These are phyloP conservation scores for Capronia americana DNA, from an alignment of 2,329 filamentous ascomycete genomes.

Conservation along the genomic window DNA sequence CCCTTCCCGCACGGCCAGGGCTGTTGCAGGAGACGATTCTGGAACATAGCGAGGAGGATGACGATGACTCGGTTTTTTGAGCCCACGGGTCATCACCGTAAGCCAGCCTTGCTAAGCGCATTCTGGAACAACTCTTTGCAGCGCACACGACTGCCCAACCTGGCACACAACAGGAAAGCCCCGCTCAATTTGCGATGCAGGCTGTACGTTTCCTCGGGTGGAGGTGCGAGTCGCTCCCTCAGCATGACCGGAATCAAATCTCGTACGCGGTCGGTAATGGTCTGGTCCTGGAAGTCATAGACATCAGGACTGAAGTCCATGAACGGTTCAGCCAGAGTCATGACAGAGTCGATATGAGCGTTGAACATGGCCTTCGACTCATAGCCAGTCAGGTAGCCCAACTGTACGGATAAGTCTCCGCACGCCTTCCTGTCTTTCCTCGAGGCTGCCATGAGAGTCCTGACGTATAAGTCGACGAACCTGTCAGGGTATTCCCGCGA, in stretches of 20 bases:
- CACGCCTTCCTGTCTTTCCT: slow-evolving; percentile 69
- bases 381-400: slow-evolving; percentile 91
- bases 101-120: slow-evolving; percentile 44
- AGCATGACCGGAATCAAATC: slow-evolving; percentile 92
- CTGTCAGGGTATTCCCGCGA: slow-evolving; percentile 80
- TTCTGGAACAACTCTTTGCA: slow-evolving; percentile 80
- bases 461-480: slow-evolving; percentile 82
- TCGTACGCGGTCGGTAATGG: slow-evolving; percentile 92
- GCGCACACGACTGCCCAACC: slow-evolving; percentile 78
- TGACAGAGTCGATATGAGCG: slow-evolving; percentile 84
- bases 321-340: slow-evolving; percentile 94
- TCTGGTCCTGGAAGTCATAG: slow-evolving; percentile 93
- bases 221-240: slow-evolving; percentile 82
- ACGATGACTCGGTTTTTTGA: slow-evolving; percentile 35
- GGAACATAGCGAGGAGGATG: slow-evolving; percentile 39
- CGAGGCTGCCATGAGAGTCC: slow-evolving; percentile 79
- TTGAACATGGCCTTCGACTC: slow-evolving; percentile 87
- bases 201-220: slow-evolving; percentile 96
- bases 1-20: slow-evolving; percentile 24
- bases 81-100: slow-evolving; percentile 9
- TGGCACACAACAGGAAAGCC: slow-evolving; percentile 89
- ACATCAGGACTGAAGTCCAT: slow-evolving; percentile 74
- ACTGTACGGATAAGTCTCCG: slow-evolving; percentile 70
- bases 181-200: slow-evolving; percentile 94
- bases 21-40: slow-evolving; percentile 38